phyloP scores from a whole-genome alignment of 768 basidiomycete species.

The Lactifluus hygrophoroides region DNA sequence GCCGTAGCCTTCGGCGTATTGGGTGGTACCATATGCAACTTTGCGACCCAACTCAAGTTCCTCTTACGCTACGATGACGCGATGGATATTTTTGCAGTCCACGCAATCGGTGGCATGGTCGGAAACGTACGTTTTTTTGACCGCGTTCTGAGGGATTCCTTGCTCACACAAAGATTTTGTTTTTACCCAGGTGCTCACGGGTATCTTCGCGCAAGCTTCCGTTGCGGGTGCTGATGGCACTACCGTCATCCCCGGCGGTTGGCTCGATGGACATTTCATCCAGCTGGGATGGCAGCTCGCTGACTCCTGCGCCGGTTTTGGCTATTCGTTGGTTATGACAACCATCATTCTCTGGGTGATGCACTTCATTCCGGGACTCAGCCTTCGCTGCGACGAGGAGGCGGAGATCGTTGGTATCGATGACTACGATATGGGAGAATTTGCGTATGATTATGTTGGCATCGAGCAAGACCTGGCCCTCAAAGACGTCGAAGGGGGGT shows the following conservation, averaged over 20 bases:
- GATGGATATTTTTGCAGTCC: slow-evolving; percentile 86
- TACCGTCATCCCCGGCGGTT: slow-evolving; percentile 38
- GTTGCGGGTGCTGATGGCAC: slow-evolving; percentile 41
- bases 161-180: background rate
- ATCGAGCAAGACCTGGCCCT: slow-evolving; percentile 32
- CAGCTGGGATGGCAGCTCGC: slow-evolving; percentile 42
- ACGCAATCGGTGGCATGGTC: slow-evolving; percentile 68
- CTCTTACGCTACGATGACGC: slow-evolving; percentile 67
- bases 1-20: slow-evolving; percentile 79
- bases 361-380: slow-evolving; percentile 37
- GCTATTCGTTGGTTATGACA: slow-evolving; percentile 30
- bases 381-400: slow-evolving; percentile 28
- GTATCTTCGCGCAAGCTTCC: slow-evolving; percentile 26
- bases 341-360: slow-evolving; percentile 35
- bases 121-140: slow-evolving; percentile 43
- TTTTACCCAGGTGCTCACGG: slow-evolving; percentile 27
- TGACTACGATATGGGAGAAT: slow-evolving; percentile 84
- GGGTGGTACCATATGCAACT: slow-evolving; percentile 81
- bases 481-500: slow-evolving; percentile 11
- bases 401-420: slow-evolving; percentile 45
- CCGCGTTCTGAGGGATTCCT: background rate
- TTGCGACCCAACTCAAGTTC: slow-evolving; percentile 93
- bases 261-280: slow-evolving; percentile 31
- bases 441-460: slow-evolving; percentile 79
- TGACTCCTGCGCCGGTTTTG: slow-evolving; percentile 26